Conservation (phyloP, 768 basidiomycete genomes). For the Trametes punicea region DNA sequence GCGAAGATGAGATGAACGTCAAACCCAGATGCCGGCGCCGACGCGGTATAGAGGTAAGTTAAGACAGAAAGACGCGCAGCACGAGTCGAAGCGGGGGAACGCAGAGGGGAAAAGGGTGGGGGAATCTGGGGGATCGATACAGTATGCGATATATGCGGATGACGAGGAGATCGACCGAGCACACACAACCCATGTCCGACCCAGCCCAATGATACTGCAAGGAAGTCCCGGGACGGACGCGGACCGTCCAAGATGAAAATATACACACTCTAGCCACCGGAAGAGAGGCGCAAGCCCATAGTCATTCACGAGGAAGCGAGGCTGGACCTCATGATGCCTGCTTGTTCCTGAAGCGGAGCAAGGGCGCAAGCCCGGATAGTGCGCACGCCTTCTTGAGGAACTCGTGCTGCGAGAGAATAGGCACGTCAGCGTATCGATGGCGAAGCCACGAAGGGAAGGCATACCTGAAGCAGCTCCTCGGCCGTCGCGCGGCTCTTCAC, state of each 20-base stretch:
- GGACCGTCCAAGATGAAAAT: slow-evolving; percentile 2
- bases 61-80: neutral
- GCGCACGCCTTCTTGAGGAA: slow-evolving; percentile 90
- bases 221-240: slow-evolving; percentile 11
- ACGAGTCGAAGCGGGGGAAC: too few relatives aligned
- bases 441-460: slow-evolving; percentile 28
- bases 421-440: slow-evolving; percentile 13
- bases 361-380: slow-evolving; percentile 75
- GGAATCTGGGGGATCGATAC: neutral
- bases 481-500: slow-evolving; percentile 91
- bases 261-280: neutral
- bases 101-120: neutral
- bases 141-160: neutral
- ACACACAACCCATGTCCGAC: slow-evolving; percentile 1
- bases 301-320: neutral
- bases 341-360: slow-evolving; percentile 78
- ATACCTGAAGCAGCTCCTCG: slow-evolving; percentile 76
- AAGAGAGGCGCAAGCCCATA: neutral
- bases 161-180: neutral
- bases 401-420: slow-evolving; percentile 65
- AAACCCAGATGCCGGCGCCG: neutral
- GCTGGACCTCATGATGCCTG: slow-evolving; percentile 35
- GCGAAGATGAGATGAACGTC: neutral
- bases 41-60: slow-evolving; percentile 15
- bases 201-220: neutral